Evolutionary conservation across 73 alveolate genomes (phyloP).

Genomic region (Paramecium pentaurelia): DNA sequence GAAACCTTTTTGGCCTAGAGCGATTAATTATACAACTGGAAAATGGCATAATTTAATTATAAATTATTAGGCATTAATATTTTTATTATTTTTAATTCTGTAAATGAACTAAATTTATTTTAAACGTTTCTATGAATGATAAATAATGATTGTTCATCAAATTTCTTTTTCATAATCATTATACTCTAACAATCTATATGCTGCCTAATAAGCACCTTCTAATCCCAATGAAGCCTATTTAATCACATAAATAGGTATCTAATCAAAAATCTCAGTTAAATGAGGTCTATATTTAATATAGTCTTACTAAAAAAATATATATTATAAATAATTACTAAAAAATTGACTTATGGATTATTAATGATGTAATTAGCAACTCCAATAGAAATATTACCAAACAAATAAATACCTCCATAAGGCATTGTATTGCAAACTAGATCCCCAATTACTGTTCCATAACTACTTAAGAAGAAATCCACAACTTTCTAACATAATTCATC

Average conservation of each 20-base stretch:
- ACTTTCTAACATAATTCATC: constrained; percentile 49
- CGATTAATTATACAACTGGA: not conserved
- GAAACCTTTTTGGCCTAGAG: not conserved
- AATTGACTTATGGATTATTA: constrained; percentile 37
- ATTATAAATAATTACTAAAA: not conserved
- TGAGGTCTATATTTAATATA: constrained; percentile 41
- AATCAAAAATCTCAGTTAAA: constrained; percentile 14
- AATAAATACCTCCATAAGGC: constrained; percentile 56
- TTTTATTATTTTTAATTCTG: not conserved
- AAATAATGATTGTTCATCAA: not conserved
- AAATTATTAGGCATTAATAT: not conserved
- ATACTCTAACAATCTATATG: not conserved
- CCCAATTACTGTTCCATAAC: constrained; percentile 58
- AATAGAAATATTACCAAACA: constrained; percentile 53
- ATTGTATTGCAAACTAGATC: constrained; percentile 49
- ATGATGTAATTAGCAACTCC: constrained; percentile 42
- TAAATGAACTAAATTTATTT: not conserved
- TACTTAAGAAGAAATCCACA: constrained; percentile 45
- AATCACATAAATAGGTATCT: constrained; percentile 59
- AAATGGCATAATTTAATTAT: not conserved
- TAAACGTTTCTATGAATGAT: not conserved
- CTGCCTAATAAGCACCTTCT: constrained; percentile 51
- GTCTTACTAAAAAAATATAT: not conserved
- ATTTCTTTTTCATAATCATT: not conserved
- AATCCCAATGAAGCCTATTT: constrained; percentile 50